These are phyloP conservation scores for Salisapilia sapeloensis DNA, from an alignment of 352 stramenopile genomes.

Conservation along the genomic window DNA sequence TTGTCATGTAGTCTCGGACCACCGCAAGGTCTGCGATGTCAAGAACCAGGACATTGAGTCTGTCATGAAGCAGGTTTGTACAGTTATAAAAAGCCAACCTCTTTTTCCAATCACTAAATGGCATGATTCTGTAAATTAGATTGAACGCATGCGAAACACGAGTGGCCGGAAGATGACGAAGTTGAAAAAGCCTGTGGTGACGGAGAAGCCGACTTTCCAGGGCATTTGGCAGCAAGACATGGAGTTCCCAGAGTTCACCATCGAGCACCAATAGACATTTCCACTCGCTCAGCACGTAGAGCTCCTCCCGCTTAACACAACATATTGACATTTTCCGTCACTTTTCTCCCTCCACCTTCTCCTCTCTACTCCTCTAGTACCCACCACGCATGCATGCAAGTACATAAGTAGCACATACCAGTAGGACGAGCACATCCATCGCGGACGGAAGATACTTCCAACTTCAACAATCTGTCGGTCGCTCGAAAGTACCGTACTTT, in stretches of 20 bases:
- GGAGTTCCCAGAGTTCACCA: slow-evolving; percentile 73
- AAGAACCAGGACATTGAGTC: slow-evolving; percentile 81
- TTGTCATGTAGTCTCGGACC: slow-evolving; percentile 53
- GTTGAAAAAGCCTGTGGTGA: slow-evolving; percentile 73
- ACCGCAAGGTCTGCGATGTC: slow-evolving; percentile 72
- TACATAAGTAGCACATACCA: too few relatives aligned
- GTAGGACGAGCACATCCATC: too few relatives aligned
- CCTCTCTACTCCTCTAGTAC: too few relatives aligned
- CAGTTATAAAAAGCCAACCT: not conserved
- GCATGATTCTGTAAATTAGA: slow-evolving; percentile 9
- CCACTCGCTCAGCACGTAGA: too few relatives aligned
- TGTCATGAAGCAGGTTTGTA: slow-evolving; percentile 60
- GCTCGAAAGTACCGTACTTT: too few relatives aligned
- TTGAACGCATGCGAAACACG: slow-evolving; percentile 71
- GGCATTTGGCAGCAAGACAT: slow-evolving; percentile 80
- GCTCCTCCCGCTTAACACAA: too few relatives aligned
- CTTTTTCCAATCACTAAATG: not conserved
- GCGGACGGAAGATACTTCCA: too few relatives aligned
- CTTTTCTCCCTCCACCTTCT: too few relatives aligned
- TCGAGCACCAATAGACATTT: too few relatives aligned
- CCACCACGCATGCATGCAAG: too few relatives aligned
- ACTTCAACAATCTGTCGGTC: too few relatives aligned
- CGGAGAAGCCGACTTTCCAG: slow-evolving; percentile 66
- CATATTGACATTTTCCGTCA: too few relatives aligned
- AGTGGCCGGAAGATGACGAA: slow-evolving; percentile 79